Evolutionary conservation across 805 yeast genomes (phyloP).

Genomic region (Saturnispora sekii): DNA sequence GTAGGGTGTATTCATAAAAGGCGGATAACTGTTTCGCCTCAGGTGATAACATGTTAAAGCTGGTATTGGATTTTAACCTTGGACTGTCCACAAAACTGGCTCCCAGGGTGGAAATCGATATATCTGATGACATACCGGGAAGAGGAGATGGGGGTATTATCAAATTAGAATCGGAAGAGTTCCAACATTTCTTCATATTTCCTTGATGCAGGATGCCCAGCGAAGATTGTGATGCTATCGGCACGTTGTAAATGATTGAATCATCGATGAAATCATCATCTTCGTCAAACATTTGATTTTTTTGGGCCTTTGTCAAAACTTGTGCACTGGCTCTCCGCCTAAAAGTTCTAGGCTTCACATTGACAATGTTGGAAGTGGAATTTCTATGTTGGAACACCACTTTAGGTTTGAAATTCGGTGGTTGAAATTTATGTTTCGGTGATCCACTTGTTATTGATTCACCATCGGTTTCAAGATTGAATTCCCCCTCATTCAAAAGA

Average conservation of each 20-base stretch:
- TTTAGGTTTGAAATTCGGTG: neutral
- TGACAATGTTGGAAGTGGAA: slow-evolving; percentile 5
- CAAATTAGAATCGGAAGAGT: slow-evolving; percentile 14
- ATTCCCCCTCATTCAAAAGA: neutral
- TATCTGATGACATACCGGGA: slow-evolving; percentile 30
- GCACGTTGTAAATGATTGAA: slow-evolving; percentile 42
- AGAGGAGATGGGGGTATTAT: slow-evolving; percentile 40
- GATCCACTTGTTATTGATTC: neutral
- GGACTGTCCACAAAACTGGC: neutral
- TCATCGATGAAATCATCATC: slow-evolving; percentile 25
- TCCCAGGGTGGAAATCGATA: neutral
- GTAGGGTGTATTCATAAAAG: slow-evolving; percentile 32
- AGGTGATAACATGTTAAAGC: slow-evolving; percentile 24
- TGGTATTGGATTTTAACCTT: slow-evolving; percentile 13
- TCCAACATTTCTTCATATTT: slow-evolving; percentile 21
- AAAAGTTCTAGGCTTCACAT: neutral
- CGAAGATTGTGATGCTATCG: slow-evolving; percentile 33
- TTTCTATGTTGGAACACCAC: slow-evolving; percentile 3
- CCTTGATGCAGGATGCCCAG: slow-evolving; percentile 22
- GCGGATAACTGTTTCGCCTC: slow-evolving; percentile 32
- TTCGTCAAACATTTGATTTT: slow-evolving; percentile 24
- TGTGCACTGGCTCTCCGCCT: slow-evolving; percentile 9
- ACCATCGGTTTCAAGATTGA: neutral
- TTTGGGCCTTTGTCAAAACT: slow-evolving; percentile 19
- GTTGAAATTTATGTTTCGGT: slow-evolving; percentile 4